Conservation (phyloP, 352 stramenopile genomes). For the Phytophthora pini region DNA sequence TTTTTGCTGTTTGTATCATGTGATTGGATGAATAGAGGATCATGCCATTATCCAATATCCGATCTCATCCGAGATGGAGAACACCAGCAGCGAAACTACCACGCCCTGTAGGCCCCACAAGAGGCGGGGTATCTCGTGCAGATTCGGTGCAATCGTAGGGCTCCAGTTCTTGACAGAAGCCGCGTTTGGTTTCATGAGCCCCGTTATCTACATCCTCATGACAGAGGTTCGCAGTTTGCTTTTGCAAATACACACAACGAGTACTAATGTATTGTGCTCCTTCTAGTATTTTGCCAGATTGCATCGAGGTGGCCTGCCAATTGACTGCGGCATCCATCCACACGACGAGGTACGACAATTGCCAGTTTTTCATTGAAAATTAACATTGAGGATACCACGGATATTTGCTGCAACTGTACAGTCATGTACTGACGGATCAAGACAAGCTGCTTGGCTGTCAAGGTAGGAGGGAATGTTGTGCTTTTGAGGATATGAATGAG, state of each 20-base stretch:
- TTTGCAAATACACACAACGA: neutral
- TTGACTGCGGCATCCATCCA: slow-evolving; percentile 69
- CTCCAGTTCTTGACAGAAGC: slow-evolving; percentile 66
- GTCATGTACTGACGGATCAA: slow-evolving; percentile 71
- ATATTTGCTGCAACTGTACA: slow-evolving; percentile 18
- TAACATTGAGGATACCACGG: neutral
- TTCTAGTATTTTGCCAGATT: slow-evolving; percentile 79
- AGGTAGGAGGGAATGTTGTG: slow-evolving; percentile 37
- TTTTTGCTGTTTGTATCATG: too few species aligned
- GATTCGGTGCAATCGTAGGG: slow-evolving; percentile 54
- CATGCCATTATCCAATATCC: too few species aligned
- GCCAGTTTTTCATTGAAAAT: neutral
- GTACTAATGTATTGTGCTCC: neutral
- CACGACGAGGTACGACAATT: slow-evolving; percentile 40
- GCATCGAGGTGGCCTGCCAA: slow-evolving; percentile 50
- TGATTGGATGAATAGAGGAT: too few species aligned
- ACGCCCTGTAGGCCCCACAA: slow-evolving; percentile 8
- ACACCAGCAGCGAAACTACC: neutral
- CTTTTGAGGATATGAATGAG: neutral
- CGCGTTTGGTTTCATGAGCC: slow-evolving; percentile 74
- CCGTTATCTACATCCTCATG: slow-evolving; percentile 74
- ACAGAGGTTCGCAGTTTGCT: slow-evolving; percentile 54
- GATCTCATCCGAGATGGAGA: slow-evolving; percentile 15
- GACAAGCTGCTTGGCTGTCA: slow-evolving; percentile 72
- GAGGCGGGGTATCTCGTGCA: slow-evolving; percentile 34